phyloP scores from a whole-genome alignment of 352 stramenopile genomes.

The Pythium oligandrum region DNA sequence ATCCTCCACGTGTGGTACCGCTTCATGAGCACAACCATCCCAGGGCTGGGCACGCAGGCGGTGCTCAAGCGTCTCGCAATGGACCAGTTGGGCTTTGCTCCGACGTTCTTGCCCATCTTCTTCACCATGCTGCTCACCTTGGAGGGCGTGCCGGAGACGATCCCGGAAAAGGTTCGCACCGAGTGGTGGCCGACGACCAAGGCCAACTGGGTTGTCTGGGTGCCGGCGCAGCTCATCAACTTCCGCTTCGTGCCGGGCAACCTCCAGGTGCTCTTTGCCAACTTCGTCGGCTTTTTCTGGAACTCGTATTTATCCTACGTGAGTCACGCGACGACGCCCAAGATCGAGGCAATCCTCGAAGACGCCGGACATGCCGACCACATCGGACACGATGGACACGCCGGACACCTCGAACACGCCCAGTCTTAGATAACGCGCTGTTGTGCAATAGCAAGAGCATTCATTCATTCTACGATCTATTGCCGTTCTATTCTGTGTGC shows the following conservation, averaged over 20 bases:
- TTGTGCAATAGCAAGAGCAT: too few relatives aligned
- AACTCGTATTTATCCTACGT: slow-evolving; percentile 82
- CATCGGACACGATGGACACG: too few relatives aligned
- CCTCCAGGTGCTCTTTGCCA: slow-evolving; percentile 82
- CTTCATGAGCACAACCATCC: slow-evolving; percentile 37
- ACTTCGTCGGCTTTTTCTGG: slow-evolving; percentile 77
- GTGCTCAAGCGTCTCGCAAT: slow-evolving; percentile 65
- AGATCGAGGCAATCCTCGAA: background rate
- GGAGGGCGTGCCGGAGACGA: slow-evolving; percentile 40
- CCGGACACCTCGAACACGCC: too few relatives aligned
- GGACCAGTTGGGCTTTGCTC: slow-evolving; percentile 77
- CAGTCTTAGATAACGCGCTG: too few relatives aligned
- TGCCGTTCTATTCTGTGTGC: background rate
- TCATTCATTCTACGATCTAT: too few relatives aligned
- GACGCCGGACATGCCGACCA: too few relatives aligned
- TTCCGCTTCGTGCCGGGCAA: slow-evolving; percentile 71
- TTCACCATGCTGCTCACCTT: slow-evolving; percentile 63
- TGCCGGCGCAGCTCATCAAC: slow-evolving; percentile 77
- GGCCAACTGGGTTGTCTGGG: slow-evolving; percentile 80
- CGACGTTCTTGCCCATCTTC: slow-evolving; percentile 69
- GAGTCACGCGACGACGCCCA: slow-evolving; percentile 31
- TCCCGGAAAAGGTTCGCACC: slow-evolving; percentile 53
- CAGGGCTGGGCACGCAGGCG: slow-evolving; percentile 29
- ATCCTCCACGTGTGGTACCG: slow-evolving; percentile 80
- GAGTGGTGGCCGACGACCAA: slow-evolving; percentile 80